Base-by-base conservation (phyloP, 352 stramenopile genomes). In the Phytophthora megakarya region DNA sequence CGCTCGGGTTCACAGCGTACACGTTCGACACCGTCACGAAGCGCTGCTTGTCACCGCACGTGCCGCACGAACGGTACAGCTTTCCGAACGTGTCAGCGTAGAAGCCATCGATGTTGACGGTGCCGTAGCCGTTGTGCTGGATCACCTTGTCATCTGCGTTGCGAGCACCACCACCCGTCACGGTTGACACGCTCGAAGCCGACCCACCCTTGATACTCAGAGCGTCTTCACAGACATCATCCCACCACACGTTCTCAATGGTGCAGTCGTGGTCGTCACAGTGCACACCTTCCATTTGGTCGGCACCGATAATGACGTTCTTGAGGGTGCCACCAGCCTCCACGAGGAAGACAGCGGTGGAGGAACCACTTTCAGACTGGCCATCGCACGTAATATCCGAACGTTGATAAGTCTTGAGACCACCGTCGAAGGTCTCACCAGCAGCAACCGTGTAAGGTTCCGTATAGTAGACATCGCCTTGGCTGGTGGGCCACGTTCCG, bases 181-280 rank as follows among this genome's bases (percentile, higher is more conserved):
- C 64, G 3, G 53, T 69, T 0, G 68, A 70, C 2, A 83, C 61
- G 22, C 61, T 78, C 3, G 43, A 67, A 1, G 64, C 67, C 1
- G 64, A 67, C 12, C 75, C 75, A 39, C 67, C 67, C 58, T 81
- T 84, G 67, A 81, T 69, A 10, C 59, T 73, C 22, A 78, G 33
- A 2, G 66, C 75, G 46, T 86, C 74, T 28, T 86, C 76, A 13
- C 76, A 86, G 0, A 83, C 74, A 25, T 79, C 73, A 23, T 78
- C 69, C 76, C 76, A 83, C 76, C 76, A 86, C 0, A 81, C 76
- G 37, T 83, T 86, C 53, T 86, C 73, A 19, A 82, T 73, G 9
- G 43, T 72, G 58, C 72, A 80, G 70, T 79, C 72, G 22, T 44
- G 39, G 52, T 76, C 58, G 51, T 73, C 56, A 13, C 67, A 80